phyloP scores from a whole-genome alignment of 805 yeast species.

The Candida tammaniensis region DNA sequence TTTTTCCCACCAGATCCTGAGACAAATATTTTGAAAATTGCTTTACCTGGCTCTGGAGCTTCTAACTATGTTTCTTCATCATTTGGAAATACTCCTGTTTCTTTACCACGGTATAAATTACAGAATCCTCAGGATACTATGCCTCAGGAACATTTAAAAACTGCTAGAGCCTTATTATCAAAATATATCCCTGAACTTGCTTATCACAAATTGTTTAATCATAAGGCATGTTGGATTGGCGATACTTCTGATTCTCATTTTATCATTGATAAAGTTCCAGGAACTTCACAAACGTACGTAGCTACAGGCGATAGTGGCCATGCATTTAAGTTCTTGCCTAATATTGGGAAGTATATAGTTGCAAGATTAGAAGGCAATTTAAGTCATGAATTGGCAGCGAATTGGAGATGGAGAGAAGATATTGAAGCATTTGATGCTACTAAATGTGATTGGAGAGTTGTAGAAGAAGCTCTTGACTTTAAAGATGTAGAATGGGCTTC shows the following conservation, averaged over 20 bases:
- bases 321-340: constrained; percentile 35
- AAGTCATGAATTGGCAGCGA: constrained; percentile 4
- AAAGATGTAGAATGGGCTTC: constrained; percentile 10
- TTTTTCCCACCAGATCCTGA: constrained; percentile 47
- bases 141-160: constrained; percentile 27
- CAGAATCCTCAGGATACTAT: constrained; percentile 28
- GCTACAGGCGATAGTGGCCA: constrained; percentile 41
- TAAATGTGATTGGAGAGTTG: constrained; percentile 11
- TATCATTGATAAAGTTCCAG: constrained; percentile 31
- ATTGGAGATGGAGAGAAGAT: constrained; percentile 17
- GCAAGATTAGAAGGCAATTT: constrained; percentile 9
- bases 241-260: constrained; percentile 33
- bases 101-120: constrained; percentile 33
- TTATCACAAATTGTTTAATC: constrained; percentile 18
- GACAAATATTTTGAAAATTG: constrained; percentile 34
- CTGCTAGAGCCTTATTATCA: constrained; percentile 24
- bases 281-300: constrained; percentile 23
- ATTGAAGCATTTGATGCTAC: constrained; percentile 10
- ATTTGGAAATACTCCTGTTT: constrained; percentile 14
- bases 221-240: constrained; percentile 30
- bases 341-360: constrained; percentile 24
- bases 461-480: constrained; percentile 8
- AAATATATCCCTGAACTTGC: constrained; percentile 40
- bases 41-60: constrained; percentile 26
- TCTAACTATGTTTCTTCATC: constrained; percentile 15